phyloP scores from a whole-genome alignment of 495 filamentous ascomycete species.

The Glarea lozoyensis region DNA sequence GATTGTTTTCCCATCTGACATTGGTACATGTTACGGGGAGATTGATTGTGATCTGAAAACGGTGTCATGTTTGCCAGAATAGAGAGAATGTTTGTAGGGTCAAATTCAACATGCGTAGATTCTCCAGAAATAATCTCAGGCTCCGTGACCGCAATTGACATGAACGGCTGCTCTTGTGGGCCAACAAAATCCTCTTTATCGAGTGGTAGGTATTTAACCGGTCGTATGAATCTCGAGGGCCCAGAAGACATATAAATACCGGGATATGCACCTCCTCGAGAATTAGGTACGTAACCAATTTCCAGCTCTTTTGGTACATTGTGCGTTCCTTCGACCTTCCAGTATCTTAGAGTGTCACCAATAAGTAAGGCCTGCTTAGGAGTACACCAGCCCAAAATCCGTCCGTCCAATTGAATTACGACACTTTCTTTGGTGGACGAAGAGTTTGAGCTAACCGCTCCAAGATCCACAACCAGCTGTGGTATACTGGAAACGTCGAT shows the following conservation, averaged over 20 bases:
- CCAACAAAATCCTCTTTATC: constrained; percentile 81
- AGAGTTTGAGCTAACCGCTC: constrained; percentile 61
- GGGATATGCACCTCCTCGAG: constrained; percentile 84
- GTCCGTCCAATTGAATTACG: constrained; percentile 81
- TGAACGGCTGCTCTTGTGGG: constrained; percentile 92
- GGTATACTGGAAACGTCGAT: constrained; percentile 67
- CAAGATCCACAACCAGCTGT: constrained; percentile 62
- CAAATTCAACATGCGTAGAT: constrained; percentile 88
- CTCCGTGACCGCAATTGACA: constrained; percentile 88
- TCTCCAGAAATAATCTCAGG: constrained; percentile 76
- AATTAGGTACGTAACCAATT: constrained; percentile 82
- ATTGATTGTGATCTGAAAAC: constrained; percentile 98
- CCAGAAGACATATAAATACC: constrained; percentile 90
- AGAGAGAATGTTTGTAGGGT: constrained; percentile 93
- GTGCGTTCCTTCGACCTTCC: constrained; percentile 92
- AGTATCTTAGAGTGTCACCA: constrained; percentile 75
- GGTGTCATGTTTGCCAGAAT: constrained; percentile 98
- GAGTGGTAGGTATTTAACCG: constrained; percentile 83
- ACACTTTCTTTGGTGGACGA: constrained; percentile 71
- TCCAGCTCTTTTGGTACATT: constrained; percentile 77
- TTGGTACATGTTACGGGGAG: constrained; percentile 98
- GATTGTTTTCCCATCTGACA: constrained; percentile 99
- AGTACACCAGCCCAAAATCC: constrained; percentile 81
- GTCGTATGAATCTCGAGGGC: constrained; percentile 76
- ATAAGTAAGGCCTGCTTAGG: constrained; percentile 71